Evolutionary conservation across 179 eudicot genomes (phyloP).

Genomic region (Sideroxylon spinosum): DNA sequence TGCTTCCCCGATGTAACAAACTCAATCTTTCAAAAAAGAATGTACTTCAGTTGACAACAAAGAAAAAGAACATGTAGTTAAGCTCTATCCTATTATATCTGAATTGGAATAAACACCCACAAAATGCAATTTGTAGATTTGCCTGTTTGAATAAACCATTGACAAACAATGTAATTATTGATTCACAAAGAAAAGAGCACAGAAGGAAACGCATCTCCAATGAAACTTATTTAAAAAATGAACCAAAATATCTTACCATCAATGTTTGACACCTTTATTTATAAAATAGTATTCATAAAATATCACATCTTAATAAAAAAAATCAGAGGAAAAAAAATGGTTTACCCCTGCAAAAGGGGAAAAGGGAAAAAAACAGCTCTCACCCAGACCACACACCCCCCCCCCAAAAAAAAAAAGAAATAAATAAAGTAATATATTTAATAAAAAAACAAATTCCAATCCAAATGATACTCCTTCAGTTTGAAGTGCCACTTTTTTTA

Average conservation of each 20-base stretch:
- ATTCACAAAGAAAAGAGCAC: background rate
- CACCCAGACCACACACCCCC: too few relatives aligned
- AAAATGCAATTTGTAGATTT: background rate
- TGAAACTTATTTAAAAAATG: background rate
- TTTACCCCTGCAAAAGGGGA: background rate
- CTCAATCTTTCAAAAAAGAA: constrained; percentile 3
- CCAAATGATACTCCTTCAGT: background rate
- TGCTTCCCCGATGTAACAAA: constrained; percentile 16
- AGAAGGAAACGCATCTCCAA: background rate
- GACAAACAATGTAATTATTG: background rate
- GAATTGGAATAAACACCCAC: constrained; percentile 1
- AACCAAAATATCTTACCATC: background rate
- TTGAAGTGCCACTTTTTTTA: background rate
- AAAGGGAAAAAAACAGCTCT: background rate
- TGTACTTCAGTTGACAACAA: background rate
- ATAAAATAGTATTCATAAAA: background rate
- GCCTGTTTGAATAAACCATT: background rate
- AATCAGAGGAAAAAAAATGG: background rate
- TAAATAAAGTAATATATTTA: background rate
- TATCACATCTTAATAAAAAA: background rate
- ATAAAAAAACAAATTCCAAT: background rate
- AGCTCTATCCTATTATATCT: background rate
- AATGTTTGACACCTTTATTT: background rate
- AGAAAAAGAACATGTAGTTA: constrained; percentile 8
- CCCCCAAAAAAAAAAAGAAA: background rate